Evolutionary conservation across 257 asterid species (phyloP).

Genomic region (Lithospermum erythrorhizon): DNA sequence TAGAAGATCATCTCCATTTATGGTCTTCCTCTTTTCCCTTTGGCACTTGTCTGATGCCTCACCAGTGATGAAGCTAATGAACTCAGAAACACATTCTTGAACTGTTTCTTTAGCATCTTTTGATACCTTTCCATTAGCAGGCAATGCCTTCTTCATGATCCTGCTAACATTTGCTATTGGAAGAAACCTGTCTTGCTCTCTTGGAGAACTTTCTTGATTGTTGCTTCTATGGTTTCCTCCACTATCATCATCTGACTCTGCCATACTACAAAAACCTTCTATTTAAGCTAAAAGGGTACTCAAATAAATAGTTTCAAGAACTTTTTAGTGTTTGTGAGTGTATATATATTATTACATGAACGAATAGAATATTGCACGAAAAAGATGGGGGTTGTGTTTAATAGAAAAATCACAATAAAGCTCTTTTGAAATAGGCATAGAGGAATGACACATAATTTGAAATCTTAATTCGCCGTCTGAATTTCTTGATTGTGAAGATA

Average conservation of each 20-base stretch:
- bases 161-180: constrained; percentile 30
- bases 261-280: background rate
- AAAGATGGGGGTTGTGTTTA: background rate
- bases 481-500: no score
- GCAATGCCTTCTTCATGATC: constrained; percentile 24
- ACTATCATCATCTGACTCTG: background rate
- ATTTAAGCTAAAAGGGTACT: background rate
- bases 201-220: constrained; percentile 12
- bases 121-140: constrained; percentile 26
- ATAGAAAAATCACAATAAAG: no score
- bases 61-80: constrained; percentile 29
- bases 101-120: constrained; percentile 29
- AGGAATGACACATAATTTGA: no score
- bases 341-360: background rate
- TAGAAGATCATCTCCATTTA: constrained; percentile 43
- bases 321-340: background rate
- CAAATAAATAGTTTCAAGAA: background rate
- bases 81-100: constrained; percentile 30
- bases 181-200: constrained; percentile 26
- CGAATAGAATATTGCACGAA: background rate
- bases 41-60: constrained; percentile 32
- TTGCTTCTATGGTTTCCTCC: background rate
- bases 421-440: no score
- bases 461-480: no score
- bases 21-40: constrained; percentile 30